Conservation (phyloP, 164 flowering plant genomes). For the Brasenia schreberi region DNA sequence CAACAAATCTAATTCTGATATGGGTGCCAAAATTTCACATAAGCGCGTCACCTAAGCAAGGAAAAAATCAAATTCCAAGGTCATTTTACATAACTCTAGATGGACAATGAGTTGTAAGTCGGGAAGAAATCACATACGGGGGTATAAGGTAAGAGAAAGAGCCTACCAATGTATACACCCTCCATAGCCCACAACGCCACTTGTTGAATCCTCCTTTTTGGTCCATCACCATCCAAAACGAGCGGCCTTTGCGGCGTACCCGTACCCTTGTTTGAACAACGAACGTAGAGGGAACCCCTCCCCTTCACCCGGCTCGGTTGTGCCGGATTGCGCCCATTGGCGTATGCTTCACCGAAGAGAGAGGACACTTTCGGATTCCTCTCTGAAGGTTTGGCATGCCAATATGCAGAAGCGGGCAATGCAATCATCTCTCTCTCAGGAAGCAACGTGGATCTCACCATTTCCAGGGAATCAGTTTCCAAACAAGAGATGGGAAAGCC, state of each 20-base stretch:
- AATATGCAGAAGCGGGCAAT: neutral
- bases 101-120: neutral
- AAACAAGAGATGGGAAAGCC: too few species aligned
- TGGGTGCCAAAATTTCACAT: neutral
- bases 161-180: slow-evolving; percentile 73
- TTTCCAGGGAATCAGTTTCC: too few species aligned
- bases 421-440: neutral
- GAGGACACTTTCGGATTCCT: neutral
- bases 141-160: slow-evolving; percentile 86
- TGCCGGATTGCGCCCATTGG: neutral
- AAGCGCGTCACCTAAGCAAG: too few species aligned
- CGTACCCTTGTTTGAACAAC: neutral
- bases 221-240: slow-evolving; percentile 12
- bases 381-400: neutral
- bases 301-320: neutral
- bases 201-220: slow-evolving; percentile 15
- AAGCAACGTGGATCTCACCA: neutral
- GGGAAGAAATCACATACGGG: slow-evolving; percentile 32
- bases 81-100: neutral
- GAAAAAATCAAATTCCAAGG: too few species aligned
- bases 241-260: neutral
- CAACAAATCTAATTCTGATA: neutral
- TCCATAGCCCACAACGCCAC: slow-evolving; percentile 51
- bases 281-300: neutral
- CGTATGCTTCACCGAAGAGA: neutral